Evolutionary conservation across 257 asterid genomes (phyloP), one percentile per base, ranked within the genome.

Genomic region (Solanum habrochaites): DNA sequence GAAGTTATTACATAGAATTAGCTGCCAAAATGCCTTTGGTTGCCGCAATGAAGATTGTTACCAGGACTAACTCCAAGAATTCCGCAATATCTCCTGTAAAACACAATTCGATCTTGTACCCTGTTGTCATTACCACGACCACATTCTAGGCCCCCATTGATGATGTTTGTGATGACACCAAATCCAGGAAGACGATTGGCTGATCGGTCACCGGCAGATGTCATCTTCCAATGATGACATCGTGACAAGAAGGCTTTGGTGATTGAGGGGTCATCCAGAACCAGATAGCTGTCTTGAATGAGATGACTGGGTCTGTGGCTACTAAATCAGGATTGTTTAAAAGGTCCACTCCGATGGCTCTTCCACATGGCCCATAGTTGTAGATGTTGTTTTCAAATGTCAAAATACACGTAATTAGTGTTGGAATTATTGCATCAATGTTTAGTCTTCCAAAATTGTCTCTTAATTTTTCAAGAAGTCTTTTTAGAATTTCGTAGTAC

Each of bases 201-300:
- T 0, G 87, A n/a, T 0, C 37, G 29, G 31, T 91, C 91, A 1
- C 60, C 29, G 0, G 40, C 8, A 0, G 93, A 86, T 1, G 93
- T 90, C 91, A 91, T 72, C 82, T 29, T 1, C 93, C 91, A 1
- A 86, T 66, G 47, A 91, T 88, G 49, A 88, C 91, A 21, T 91
- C 90, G 45, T 89, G 93, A 85, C 89, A 56, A 2, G 93, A 89
- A 1, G 91, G 93, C 62, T 89, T 91, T 40, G 87, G 86, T 18
- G 83, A 29, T 58, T 91, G 93, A 4, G 90, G 88, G 7, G 93
- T 89, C 91, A 86, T 88, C 91, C 93, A 91, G 29, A 91, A 89
- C 93, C 93, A 91, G 1, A 91, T 1, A 7, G 90, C 90, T 3
- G 92, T 70, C 83, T 89, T 89, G 86, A 90, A 90, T 15, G 92